These are phyloP conservation scores for Pseudophaeomoniella oleicola DNA, from an alignment of 2,329 filamentous ascomycete genomes.

Conservation along the genomic window DNA sequence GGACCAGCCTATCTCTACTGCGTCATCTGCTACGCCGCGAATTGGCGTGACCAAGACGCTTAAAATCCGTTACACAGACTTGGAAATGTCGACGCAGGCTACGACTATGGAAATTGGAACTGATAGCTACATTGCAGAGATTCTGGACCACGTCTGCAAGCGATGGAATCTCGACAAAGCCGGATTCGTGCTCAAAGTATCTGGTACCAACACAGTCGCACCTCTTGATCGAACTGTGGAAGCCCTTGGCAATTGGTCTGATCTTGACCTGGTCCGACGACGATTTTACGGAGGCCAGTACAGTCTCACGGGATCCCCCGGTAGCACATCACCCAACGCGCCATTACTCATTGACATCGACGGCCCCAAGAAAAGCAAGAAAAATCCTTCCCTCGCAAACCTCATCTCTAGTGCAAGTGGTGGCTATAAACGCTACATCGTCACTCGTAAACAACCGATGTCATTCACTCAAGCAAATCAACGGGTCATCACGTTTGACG, in stretches of 20 bases:
- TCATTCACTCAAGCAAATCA: constrained; percentile 48
- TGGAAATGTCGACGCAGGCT: constrained; percentile 39
- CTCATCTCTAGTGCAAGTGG: constrained; percentile 21
- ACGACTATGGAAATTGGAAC: constrained; percentile 44
- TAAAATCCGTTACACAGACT: constrained; percentile 45
- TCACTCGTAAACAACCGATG: constrained; percentile 51
- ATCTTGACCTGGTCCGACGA: constrained; percentile 47
- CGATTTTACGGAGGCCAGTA: constrained; percentile 48
- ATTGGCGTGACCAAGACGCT: constrained; percentile 43
- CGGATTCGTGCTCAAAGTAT: constrained; percentile 48
- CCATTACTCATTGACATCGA: constrained; percentile 39
- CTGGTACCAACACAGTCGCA: constrained; percentile 47
- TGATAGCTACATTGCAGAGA: constrained; percentile 54
- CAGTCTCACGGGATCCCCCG: constrained; percentile 41
- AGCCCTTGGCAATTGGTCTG: constrained; percentile 43
- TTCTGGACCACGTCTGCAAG: constrained; percentile 48
- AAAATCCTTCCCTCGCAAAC: constrained; percentile 27
- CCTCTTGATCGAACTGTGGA: constrained; percentile 51
- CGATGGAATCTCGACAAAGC: constrained; percentile 50
- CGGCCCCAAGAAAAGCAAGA: constrained; percentile 27
- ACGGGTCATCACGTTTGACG: constrained; percentile 44
- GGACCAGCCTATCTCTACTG: constrained; percentile 27
- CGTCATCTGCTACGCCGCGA: constrained; percentile 34
- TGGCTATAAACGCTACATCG: constrained; percentile 48
- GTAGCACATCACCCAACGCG: constrained; percentile 49